Evolutionary conservation across 441 rosid species (phyloP), one percentile per base, ranked within the genome.

Genomic region (Populus hybrid): DNA sequence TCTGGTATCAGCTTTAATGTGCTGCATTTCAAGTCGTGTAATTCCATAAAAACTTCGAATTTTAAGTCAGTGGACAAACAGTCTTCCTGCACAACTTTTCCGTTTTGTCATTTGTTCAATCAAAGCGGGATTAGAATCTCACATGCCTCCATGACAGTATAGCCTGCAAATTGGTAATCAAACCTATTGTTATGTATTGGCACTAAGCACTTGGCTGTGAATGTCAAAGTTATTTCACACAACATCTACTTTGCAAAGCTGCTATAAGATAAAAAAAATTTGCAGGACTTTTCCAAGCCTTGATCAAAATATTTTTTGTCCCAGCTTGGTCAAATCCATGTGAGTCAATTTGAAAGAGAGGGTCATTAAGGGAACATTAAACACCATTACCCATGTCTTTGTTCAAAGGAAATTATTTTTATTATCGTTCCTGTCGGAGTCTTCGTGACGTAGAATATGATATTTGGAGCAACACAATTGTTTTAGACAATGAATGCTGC

Each of bases 141-240:
- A 69, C 31, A 70, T 76, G 74, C 69, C 10, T 69, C 74, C 79
- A 76, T 76, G 74, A 68, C 61, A 59, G n/a, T 12, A 56, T 35
- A 76, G 38, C 26, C 68, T 69, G 16, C 28, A 23, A 7, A 50
- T 23, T 53, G 7, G 36, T 42, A 75, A 42, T 31, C 50, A 68
- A 71, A 61, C 24, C 35, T 33, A 24, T 35, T 16, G n/a, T 68
- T 76, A 20, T 8, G 29, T 56, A 14, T 21, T 68, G 42, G 50
- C 66, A 38, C 68, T 11, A 2, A 18, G 61, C 24, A 4, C 42
- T 3, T n/a, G 12, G 33, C 8, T 16, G 8, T 2, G 23, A 16
- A 42, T 28, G 21, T 23, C 64, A 59, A n/a, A 59, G 24, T n/a
- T 20, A 65, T 2, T 66, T 65, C 42, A 28, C n/a, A 10, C 11